Evolutionary conservation across 441 rosid species (phyloP).

Genomic region (Rhodomyrtus psidioides): DNA sequence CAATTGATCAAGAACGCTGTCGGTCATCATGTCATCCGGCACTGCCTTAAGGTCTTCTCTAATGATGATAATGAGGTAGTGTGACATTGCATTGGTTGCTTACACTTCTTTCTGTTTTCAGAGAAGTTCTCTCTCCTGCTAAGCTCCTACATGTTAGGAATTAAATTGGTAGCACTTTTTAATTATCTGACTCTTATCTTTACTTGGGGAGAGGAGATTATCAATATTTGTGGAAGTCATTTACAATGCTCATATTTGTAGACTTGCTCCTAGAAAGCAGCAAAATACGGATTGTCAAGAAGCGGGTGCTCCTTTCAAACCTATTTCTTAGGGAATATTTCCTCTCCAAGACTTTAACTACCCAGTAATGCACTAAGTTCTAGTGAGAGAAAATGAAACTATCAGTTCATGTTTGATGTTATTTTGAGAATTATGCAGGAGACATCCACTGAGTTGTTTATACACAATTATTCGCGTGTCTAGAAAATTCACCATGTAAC

Average conservation of each 20-base stretch:
- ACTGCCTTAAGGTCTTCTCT: constrained; percentile 20
- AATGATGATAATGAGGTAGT: constrained; percentile 23
- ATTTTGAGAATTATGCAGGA: neutral
- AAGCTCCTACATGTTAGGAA: neutral
- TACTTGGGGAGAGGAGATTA: neutral
- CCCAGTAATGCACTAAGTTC: neutral
- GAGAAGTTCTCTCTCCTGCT: neutral
- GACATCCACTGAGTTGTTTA: neutral
- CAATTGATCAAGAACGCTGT: constrained; percentile 12
- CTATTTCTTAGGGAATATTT: neutral
- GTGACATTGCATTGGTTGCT: neutral
- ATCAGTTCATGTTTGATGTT: neutral
- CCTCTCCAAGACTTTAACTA: neutral
- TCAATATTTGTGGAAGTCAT: neutral
- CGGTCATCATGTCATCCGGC: constrained; percentile 30
- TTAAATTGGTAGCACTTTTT: neutral
- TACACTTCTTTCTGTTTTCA: neutral
- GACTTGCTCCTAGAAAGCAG: neutral
- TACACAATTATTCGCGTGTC: neutral
- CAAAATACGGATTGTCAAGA: neutral
- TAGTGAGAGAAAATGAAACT: neutral
- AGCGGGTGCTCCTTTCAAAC: neutral
- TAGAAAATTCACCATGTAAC: neutral
- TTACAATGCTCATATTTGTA: neutral
- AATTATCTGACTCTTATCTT: neutral